Evolutionary conservation across 306 rosid genomes (phyloP), one percentile per base, ranked within the genome.

Genomic region (Lathyrus oleraceus): DNA sequence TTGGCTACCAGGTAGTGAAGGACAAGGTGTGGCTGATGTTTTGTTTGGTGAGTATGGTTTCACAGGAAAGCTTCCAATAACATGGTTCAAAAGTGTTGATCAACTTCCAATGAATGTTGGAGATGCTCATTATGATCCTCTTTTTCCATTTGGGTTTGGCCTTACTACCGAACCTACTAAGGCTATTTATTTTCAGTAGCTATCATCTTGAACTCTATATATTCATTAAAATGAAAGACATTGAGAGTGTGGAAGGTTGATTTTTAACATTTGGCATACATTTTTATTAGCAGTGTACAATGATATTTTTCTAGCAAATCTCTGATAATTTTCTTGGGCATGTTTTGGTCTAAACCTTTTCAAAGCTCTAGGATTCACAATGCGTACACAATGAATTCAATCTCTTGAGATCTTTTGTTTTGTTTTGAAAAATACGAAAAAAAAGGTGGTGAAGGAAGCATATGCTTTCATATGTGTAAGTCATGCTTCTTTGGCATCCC

Each of bases 1-100:
- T 23, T 83, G 84, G 87, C 70, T 83, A 25, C 87, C 87, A 0
- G 87, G 87, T 2, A 76, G 80, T 59, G 87, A 83, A 45, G 87
- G 84, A 10, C 87, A 83, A 21, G 87, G 87, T 38, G 87, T 83
- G 15, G 82, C 78, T 19, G 87, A 83, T 77, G 76, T 80, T 19
- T 38, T 83, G 64, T 80, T 10, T 73, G 87, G 87, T 70, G 84
- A 83, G 73, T 70, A 76, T 44, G 87, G 76, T 69, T 83, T 83
- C 78, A 76, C 76, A 0, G 87, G 84, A 45, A 83, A 80, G 73
- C 87, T 83, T 76, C 66, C 87, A 17, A 4, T 70, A 45, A 83
- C 87, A 69, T 83, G 87, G 87, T 83, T 83, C 78, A 83, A 73
- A 69, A 76, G 67, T 28, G 84, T 83, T 69, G 80, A 80, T 65